Evolutionary conservation across 2,329 filamentous ascomycete genomes (phyloP), one percentile per base, ranked within the genome.

Genomic region (Didymosphaeria variabile): DNA sequence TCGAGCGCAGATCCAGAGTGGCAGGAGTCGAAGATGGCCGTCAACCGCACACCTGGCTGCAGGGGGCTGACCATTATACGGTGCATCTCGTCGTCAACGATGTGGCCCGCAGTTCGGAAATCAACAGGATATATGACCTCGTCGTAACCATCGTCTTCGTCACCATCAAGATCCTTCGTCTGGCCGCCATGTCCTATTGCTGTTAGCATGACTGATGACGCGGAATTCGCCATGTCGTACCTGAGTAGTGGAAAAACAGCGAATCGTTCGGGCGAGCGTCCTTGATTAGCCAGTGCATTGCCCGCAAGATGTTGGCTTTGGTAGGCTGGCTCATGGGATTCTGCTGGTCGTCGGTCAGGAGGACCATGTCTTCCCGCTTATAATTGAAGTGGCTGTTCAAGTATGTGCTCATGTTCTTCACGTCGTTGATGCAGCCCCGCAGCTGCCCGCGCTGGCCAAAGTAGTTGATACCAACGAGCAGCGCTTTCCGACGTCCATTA

Each of bases 271-370:
- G 91, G 60, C 87, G 87, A 5, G 94, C 94, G 74, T 97, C 94
- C 80, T 97, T 97, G 60, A 97, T 93, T 21, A 98, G 83, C 94
- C 94, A 98, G 77, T 97, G 94, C 94, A 98, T 98, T 32, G 94
- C 94, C 56, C 94, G 88, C 40, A 98, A 80, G 58, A 98, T 97
- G 75, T 98, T 98, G 68, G 92, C 91, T 79, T 97, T 97, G 5
- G 93, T 97, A 9, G 94, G 94, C 81, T 97, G 93, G 80, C 93
- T 97, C 91, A 97, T 97, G 29, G 93, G 92, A 71, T 97, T 97
- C 77, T 97, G 93, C 81, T 97, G 94, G 77, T 98, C 94, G 75
- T 98, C 94, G 42, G 94, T 97, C 76, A 98, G 85, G 64, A 95
- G 90, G 21, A 98, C 94, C 94, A 98, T 98, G 75, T 98, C 94